A percentile compares a stretch with the other conserved stretches of the same genome.
Evolutionary conservation across 768 basidiomycete genomes (phyloP).

Genomic region (Boletus edulis): DNA sequence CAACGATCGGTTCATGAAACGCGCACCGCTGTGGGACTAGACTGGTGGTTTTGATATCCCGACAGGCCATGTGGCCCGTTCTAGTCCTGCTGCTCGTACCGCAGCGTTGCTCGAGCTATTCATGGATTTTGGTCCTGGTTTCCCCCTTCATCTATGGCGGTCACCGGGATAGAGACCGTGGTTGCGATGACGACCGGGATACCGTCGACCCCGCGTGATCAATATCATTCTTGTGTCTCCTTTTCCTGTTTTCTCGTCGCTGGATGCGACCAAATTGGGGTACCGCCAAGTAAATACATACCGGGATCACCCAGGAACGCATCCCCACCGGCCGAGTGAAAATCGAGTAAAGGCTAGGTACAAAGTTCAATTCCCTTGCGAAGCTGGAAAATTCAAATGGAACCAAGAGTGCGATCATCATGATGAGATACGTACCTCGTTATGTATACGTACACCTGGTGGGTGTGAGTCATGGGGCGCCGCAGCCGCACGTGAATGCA

Average conservation of each 20-base stretch:
- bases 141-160: background rate
- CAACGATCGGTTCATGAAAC: constrained; percentile 4
- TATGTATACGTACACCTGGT: constrained; percentile 7
- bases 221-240: constrained; percentile 22
- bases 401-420: constrained; percentile 7
- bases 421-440: constrained; percentile 2
- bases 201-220: constrained; percentile 28
- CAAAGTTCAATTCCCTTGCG: constrained; percentile 11
- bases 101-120: background rate
- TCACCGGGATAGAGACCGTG: constrained; percentile 2
- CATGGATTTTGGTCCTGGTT: background rate
- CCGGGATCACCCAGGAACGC: constrained; percentile 2
- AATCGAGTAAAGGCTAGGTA: constrained; percentile 15
- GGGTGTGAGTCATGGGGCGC: background rate
- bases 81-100: background rate
- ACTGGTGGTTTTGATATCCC: background rate
- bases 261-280: background rate
- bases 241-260: constrained; percentile 6
- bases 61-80: background rate
- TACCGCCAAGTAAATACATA: constrained; percentile 2
- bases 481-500: background rate
- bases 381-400: constrained; percentile 1
- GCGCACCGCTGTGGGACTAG: background rate
- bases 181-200: constrained; percentile 33
- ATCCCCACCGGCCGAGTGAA: background rate